Evolutionary conservation across 345 rosid species (phyloP), one percentile per base, ranked within the genome.

Genomic region (Corchorus capsularis): DNA sequence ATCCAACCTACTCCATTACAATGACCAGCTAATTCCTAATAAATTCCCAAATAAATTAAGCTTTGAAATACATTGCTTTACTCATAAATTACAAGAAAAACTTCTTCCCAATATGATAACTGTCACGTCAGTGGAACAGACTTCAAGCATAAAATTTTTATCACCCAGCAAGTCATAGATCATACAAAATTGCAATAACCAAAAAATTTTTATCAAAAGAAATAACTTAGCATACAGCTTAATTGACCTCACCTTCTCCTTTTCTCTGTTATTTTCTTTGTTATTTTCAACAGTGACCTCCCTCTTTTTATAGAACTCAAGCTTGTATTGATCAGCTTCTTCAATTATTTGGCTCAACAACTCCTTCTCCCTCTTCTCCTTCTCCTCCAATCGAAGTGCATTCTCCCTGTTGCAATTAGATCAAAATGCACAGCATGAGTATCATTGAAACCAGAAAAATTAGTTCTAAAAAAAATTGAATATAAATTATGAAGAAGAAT

Each of bases 311-410:
- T 88, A 82, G 71, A 90, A 92, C 78, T 86, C 97, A 49, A 79
- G 83, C 71, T 87, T 94, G 80, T 63, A 94, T 14, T 85, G 92
- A 46, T 84, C 81, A 4, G 97, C 94, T 79, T 90, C 95, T 54
- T 89, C 88, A 12, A 89, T 71, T 62, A 92, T 89, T 74, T 84
- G 87, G 63, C 69, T 86, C 85, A 85, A n/a, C 77, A 80, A 12
- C 79, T 86, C 95, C 59, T 85, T 93, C 76, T 91, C 97, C 72
- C 35, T 87, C 90, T 84, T 89, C 88, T 92, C 98, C 81, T 92
- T 92, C 85, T 90, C 94, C 83, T 89, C 98, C 83, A 90, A 77
- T 17, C 70, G 84, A 57, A 87, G 76, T 0, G 89, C 94, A 76
- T 93, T 93, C 69, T 87, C 81, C 76, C 98, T 93, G 60, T 27